phyloP scores from a whole-genome alignment of 768 basidiomycete genomes.

The Infundibulicybe gibba region DNA sequence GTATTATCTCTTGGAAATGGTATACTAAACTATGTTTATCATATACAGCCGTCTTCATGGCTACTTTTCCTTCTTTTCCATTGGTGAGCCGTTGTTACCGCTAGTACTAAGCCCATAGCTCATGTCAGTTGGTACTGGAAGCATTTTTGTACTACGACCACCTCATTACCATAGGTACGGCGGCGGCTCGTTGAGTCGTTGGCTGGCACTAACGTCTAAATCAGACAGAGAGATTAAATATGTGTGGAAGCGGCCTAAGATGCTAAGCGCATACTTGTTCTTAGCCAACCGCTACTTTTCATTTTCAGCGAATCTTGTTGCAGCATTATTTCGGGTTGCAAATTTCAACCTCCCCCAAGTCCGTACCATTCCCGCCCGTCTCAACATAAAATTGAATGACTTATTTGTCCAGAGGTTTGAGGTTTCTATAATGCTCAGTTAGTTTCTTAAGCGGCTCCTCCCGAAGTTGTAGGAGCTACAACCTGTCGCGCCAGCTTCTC shows the following conservation, averaged over 20 bases:
- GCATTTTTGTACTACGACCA: too few species aligned
- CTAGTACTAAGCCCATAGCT: too few species aligned
- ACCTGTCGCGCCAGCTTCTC: slow-evolving; percentile 34
- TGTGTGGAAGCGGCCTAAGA: slow-evolving; percentile 41
- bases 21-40: too few species aligned
- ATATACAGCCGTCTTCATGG: too few species aligned
- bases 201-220: too few species aligned
- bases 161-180: too few species aligned
- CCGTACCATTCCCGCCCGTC: slow-evolving; percentile 1
- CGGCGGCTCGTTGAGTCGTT: too few species aligned
- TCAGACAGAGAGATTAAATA: slow-evolving; percentile 35
- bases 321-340: slow-evolving; percentile 24
- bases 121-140: too few species aligned
- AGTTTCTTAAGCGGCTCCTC: background rate
- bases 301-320: slow-evolving; percentile 32
- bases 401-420: slow-evolving; percentile 9
- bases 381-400: background rate
- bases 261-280: slow-evolving; percentile 37
- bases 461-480: slow-evolving; percentile 31
- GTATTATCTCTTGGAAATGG: too few species aligned
- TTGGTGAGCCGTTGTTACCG: too few species aligned
- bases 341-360: slow-evolving; percentile 16
- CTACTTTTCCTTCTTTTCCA: too few species aligned
- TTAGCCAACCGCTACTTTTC: slow-evolving; percentile 48
- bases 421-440: background rate